A percentile compares a stretch with the other conserved stretches of the same genome.
phyloP scores from a whole-genome alignment of 305 asterid species.

The Solanum hybrid region DNA sequence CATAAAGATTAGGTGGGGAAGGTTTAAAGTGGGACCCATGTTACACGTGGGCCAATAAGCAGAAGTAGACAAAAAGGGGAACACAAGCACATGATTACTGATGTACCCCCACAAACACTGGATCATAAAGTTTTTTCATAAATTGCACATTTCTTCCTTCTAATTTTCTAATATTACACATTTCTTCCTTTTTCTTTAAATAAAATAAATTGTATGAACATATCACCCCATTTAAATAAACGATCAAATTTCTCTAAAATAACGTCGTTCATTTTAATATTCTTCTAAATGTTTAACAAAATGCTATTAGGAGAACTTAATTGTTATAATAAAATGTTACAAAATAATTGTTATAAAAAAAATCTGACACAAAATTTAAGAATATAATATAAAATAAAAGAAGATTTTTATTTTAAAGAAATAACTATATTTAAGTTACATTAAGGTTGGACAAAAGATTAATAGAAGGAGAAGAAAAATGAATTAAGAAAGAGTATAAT shows the following conservation, averaged over 20 bases:
- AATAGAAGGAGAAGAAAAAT: neutral
- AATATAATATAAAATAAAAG: neutral
- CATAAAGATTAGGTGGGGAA: neutral
- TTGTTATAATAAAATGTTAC: neutral
- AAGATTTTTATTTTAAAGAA: neutral
- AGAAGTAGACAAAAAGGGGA: conserved; percentile 8
- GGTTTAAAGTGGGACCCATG: neutral
- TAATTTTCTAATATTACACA: neutral
- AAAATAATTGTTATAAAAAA: neutral
- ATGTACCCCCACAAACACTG: neutral
- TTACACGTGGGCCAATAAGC: neutral
- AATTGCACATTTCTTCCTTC: neutral
- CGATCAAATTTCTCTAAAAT: neutral
- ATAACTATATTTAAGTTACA: neutral
- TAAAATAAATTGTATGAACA: neutral
- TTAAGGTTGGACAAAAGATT: neutral
- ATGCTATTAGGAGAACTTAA: neutral
- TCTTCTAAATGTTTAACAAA: neutral
- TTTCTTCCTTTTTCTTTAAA: neutral
- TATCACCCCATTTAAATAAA: too few species aligned
- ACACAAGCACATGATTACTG: conserved; percentile 9
- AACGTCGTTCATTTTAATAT: neutral
- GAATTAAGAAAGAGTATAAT: neutral
- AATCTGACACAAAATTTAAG: accelerated
- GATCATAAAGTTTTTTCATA: neutral